phyloP scores from a whole-genome alignment of 2,329 filamentous ascomycete genomes.

The Claviceps citrina region DNA sequence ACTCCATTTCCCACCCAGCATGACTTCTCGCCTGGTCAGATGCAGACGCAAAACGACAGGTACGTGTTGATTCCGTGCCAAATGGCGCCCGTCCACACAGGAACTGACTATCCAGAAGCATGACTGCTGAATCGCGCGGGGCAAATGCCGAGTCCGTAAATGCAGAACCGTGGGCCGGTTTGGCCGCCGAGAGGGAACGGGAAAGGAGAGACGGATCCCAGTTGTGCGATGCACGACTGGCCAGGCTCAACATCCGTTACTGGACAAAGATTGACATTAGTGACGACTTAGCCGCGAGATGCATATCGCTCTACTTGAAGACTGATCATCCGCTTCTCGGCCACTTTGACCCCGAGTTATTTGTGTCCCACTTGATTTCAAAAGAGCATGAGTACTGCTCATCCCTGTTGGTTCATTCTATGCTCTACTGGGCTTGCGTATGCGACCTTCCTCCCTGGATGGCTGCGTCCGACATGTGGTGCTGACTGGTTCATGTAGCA shows the following conservation, averaged over 20 bases:
- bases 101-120: not conserved
- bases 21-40: not conserved
- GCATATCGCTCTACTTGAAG: slow-evolving; percentile 20
- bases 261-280: slow-evolving; percentile 19
- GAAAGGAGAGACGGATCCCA: too few species aligned
- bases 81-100: not conserved
- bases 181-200: too few species aligned
- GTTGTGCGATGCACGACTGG: slow-evolving; percentile 16
- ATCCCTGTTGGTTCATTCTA: slow-evolving; percentile 19
- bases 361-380: slow-evolving; percentile 18
- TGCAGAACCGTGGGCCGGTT: not conserved
- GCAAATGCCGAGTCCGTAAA: not conserved
- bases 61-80: not conserved
- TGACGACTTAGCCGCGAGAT: slow-evolving; percentile 15
- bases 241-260: slow-evolving; percentile 13
- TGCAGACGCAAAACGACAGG: not conserved
- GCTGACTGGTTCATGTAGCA: slow-evolving; percentile 11
- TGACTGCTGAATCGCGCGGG: not conserved
- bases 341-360: slow-evolving; percentile 19
- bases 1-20: not conserved
- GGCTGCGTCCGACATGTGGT: not conserved
- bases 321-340: slow-evolving; percentile 24
- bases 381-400: slow-evolving; percentile 16
- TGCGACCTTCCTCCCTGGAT: too few species aligned
- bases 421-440: slow-evolving; percentile 22